phyloP scores from a whole-genome alignment of 2,329 filamentous ascomycete genomes.

The Clonostachys solani region DNA sequence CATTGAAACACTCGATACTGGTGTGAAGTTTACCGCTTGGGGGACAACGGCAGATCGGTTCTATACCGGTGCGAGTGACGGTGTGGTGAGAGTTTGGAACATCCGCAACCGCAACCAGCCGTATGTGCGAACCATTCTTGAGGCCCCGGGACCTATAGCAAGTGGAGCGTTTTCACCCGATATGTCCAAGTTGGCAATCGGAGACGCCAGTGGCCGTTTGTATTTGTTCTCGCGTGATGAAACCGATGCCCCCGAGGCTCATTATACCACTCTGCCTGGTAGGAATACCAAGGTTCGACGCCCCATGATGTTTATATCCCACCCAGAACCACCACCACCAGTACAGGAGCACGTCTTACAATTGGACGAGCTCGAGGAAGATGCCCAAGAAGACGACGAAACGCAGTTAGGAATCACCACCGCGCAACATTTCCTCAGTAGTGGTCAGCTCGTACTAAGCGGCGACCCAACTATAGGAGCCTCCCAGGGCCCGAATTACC shows the following conservation, averaged over 20 bases:
- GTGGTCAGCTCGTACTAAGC: conserved; percentile 33
- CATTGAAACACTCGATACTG: conserved; percentile 51
- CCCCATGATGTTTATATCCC: conserved; percentile 43
- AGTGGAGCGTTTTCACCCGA: conserved; percentile 56
- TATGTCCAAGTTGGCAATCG: conserved; percentile 48
- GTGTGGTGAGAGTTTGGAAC: conserved; percentile 60
- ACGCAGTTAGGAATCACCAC: background rate
- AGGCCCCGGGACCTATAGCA: conserved; percentile 51
- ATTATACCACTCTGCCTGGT: conserved; percentile 29
- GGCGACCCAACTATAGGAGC: conserved; percentile 45
- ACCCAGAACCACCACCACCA: conserved; percentile 42
- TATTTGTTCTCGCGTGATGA: conserved; percentile 49
- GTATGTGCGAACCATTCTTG: conserved; percentile 48
- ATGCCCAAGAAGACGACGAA: background rate
- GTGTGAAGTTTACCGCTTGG: conserved; percentile 62
- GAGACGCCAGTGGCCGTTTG: conserved; percentile 57
- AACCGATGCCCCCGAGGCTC: conserved; percentile 25
- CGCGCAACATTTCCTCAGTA: conserved; percentile 22
- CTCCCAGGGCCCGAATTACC: conserved; percentile 51
- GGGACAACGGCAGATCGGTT: conserved; percentile 51
- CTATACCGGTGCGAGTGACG: conserved; percentile 62
- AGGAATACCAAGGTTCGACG: conserved; percentile 25
- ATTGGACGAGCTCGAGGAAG: background rate
- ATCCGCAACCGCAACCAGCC: conserved; percentile 38
- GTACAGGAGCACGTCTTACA: too few species aligned